Base-by-base conservation (phyloP, 116 monocot species). In the Thalassia testudinum region DNA sequence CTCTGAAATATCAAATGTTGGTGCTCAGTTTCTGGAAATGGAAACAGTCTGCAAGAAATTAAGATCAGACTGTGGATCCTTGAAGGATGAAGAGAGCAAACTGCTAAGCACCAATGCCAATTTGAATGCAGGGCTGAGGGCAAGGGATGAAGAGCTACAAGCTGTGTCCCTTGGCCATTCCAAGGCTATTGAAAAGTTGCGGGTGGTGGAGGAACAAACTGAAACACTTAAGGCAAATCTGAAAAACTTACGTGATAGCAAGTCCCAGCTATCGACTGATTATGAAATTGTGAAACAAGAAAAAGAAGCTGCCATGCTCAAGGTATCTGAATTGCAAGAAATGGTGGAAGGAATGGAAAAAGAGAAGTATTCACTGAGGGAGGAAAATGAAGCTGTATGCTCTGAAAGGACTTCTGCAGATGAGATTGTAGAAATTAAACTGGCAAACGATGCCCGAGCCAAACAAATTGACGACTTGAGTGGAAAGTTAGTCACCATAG, bases 341-440 rank as follows among this genome's bases (percentile, higher is more conserved):
- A 22, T 34, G 25, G 11, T 70, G 44, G 27, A 50, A 53, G 54
- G 38, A 40, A 0, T 53, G 22, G 43, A 55, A 53, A 72, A 65
- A 47, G 75, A 81, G 34, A 75, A 68, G 12, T 38, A 8, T 50
- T 20, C 28, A 14, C 53, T 77, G 63, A 21, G 1, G 14, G 12
- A 22, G 21, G 27, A 52, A 52, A 42, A 53, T 19, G 61, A 62
- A 50, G 20, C 22, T 12, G 25, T 62, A 14, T 17, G 27, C 1
- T 58, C 63, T 26, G 71, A 77, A 63, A 67, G 28, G 24, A 24
- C 51, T 12, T 51, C 20, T 40, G 42, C 47, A 51, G 53, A 49
- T 8, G 40, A 7, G 11, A 14, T 40, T 40, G 40, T 14, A 40
- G 40, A 7, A 7, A 14, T 40, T 7, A 40, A 14, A 14, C 11